Evolutionary conservation across 495 filamentous ascomycete species (phyloP).

Genomic region (Echria macrotheca): DNA sequence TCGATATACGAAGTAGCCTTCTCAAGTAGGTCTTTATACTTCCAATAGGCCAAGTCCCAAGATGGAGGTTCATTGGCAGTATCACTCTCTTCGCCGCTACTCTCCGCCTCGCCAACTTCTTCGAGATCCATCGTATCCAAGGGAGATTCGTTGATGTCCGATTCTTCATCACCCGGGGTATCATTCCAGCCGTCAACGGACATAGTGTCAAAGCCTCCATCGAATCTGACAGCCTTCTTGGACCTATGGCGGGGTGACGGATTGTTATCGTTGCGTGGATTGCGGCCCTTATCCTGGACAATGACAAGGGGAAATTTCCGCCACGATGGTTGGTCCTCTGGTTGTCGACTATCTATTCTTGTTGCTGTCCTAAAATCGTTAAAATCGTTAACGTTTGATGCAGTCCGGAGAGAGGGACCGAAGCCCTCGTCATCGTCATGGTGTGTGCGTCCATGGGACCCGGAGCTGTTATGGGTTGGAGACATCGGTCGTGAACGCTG

Average conservation of each 20-base stretch:
- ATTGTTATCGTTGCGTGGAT: neutral
- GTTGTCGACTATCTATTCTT: neutral
- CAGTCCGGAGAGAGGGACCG: neutral
- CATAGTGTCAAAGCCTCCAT: neutral
- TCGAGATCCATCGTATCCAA: too few relatives aligned
- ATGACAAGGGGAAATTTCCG: neutral
- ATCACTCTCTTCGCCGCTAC: neutral
- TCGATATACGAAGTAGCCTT: neutral
- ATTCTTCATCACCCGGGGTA: neutral
- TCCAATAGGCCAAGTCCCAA: neutral
- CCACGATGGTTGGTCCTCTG: neutral
- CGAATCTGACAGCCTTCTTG: neutral
- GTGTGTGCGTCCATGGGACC: neutral
- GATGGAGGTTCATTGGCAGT: neutral
- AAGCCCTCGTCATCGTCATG: neutral
- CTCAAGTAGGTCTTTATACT: neutral
- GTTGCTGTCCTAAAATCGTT: neutral
- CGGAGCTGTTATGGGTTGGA: neutral
- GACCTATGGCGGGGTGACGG: neutral
- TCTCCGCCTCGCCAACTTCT: too few relatives aligned
- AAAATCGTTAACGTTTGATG: neutral
- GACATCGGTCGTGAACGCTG: neutral
- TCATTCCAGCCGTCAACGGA: neutral
- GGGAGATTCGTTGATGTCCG: neutral
- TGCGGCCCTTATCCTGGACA: neutral